Base-by-base conservation (phyloP, 2,329 filamentous ascomycete genomes). In the Monascus ruber region DNA sequence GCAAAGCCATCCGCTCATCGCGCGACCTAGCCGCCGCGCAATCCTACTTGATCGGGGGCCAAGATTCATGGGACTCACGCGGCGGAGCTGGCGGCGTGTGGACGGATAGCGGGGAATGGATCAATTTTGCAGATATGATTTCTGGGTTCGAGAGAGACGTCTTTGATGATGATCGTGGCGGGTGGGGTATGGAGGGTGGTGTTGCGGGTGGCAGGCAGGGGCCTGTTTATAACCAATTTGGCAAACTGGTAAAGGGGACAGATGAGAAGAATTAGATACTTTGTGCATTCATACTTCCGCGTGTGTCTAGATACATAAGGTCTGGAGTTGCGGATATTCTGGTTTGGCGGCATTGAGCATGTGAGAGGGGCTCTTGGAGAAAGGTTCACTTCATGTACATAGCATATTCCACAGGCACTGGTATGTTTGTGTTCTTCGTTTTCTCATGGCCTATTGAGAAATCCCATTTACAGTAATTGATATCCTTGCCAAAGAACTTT, bases 71-170 rank as follows among this genome's bases (percentile, higher is more conserved):
- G 68, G 68, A 74, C 46, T 51, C 59, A 39, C 64, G 70, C 9
- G 72, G 71, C 6, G 72, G 72, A 0, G 62, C 60, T n/a, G 71
- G 72, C 3, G 73, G 72, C 5, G 54, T 73, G 3, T 76, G 73
- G 73, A 73, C 71, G 0, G 66, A 64, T 8, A 55, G 60, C n/a
- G 61, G 61, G 17, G 58, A 62, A 31, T 76, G 71, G 71, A 42
- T 72, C 24, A 60, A 62, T 0, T 72, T 70, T 56, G 61, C 60
- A 5, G 69, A 73, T 24, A 59, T 73, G 4, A 73, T 69, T 26
- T 54, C 57, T 8, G 62, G 65, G 2, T 55, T 65, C 24, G 65
- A 68, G 27, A 56, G 63, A 5, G 61, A 63, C 28, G 51, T 73
- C 0, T 75, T 76, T 45, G 52, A 56, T 5, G 72, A 75, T 47